Evolutionary conservation across 208 protist species (phyloP), one percentile per base, ranked within the genome.

Genomic region (Naegleria fowleri): DNA sequence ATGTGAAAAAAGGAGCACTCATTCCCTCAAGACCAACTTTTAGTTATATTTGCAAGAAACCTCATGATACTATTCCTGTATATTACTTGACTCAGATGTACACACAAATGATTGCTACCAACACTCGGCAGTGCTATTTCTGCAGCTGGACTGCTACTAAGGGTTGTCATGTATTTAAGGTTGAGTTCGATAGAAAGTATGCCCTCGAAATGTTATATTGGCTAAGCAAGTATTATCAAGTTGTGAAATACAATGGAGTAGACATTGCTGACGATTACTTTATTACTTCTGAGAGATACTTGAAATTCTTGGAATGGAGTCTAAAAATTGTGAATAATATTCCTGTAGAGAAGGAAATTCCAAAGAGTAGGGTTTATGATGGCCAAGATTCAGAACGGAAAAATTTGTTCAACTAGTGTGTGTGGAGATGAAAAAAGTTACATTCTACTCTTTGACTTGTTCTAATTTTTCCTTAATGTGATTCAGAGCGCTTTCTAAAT

Each of bases 41-140:
- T 51, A 16, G 11, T 9, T 87, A 87, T 39, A 41, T 87, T 87
- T 51, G 9, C 16, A 40, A 38, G 33, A 87, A 87, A 51, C 83
- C 83, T 5, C 83, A 87, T 19, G 83, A 87, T 25, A 5, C 40
- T 16, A 15, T 87, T 87, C 83, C 83, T 13, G 83, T 87, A 13
- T 87, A 87, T 51, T 87, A 87, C 40, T 36, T 87, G 7, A 33
- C 83, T 51, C 83, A 87, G n/a, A 87, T 87, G 41, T 40, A 40
- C 6, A 11, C 29, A 9, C 40, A 87, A 51, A 87, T 87, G 83
- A 51, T 87, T 11, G 83, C 33, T 11, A 87, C 83, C 0, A 51
- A 51, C 11, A 29, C 33, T 40, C 29, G 15, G 0, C 15, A 29
- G 15, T 87, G 83, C 52, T 52, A 29, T 51, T 87, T 52, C n/a